Conservation (phyloP, 2,329 filamentous ascomycete genomes). For the Sphaerostilbella broomeana region DNA sequence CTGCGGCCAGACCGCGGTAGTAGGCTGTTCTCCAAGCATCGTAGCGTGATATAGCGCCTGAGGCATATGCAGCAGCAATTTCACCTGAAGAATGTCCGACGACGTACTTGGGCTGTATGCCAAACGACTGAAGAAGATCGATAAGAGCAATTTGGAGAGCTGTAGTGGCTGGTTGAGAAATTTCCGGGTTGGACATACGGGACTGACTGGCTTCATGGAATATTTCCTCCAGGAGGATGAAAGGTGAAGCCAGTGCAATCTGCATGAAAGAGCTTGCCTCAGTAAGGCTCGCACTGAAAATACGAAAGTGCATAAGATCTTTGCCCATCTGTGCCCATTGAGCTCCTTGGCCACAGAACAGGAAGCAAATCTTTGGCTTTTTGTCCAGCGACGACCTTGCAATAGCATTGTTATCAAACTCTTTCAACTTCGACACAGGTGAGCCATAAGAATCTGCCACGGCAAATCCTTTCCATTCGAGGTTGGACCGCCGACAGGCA, state of each 20-base stretch:
- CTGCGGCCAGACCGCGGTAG: slow-evolving; percentile 32
- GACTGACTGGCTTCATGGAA: slow-evolving; percentile 21
- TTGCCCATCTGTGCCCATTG: slow-evolving; percentile 38
- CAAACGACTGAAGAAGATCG: slow-evolving; percentile 31
- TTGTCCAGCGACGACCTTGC: slow-evolving; percentile 22
- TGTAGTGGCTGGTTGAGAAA: slow-evolving; percentile 37
- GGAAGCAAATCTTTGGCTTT: slow-evolving; percentile 30
- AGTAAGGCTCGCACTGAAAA: slow-evolving; percentile 35
- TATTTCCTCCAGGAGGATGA: slow-evolving; percentile 32
- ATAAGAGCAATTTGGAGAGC: slow-evolving; percentile 37
- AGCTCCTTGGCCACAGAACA: slow-evolving; percentile 39
- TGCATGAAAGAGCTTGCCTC: slow-evolving; percentile 27
- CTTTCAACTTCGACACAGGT: slow-evolving; percentile 25
- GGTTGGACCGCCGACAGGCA: slow-evolving; percentile 35
- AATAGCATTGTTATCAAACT: slow-evolving; percentile 15
- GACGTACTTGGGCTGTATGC: slow-evolving; percentile 27
- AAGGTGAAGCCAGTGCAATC: slow-evolving; percentile 24
- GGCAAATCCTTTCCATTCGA: slow-evolving; percentile 37
- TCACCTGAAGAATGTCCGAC: slow-evolving; percentile 43
- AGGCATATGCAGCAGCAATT: slow-evolving; percentile 39
- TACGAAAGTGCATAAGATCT: slow-evolving; percentile 34
- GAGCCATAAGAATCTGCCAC: slow-evolving; percentile 30
- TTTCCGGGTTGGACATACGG: slow-evolving; percentile 27
- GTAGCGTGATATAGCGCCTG: slow-evolving; percentile 28
- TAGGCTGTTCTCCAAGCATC: slow-evolving; percentile 38